A percentile compares a stretch with the other conserved stretches of the same genome.
These are phyloP conservation scores for Trifolium subterraneum DNA, from an alignment of 306 rosid species.

Conservation along the genomic window DNA sequence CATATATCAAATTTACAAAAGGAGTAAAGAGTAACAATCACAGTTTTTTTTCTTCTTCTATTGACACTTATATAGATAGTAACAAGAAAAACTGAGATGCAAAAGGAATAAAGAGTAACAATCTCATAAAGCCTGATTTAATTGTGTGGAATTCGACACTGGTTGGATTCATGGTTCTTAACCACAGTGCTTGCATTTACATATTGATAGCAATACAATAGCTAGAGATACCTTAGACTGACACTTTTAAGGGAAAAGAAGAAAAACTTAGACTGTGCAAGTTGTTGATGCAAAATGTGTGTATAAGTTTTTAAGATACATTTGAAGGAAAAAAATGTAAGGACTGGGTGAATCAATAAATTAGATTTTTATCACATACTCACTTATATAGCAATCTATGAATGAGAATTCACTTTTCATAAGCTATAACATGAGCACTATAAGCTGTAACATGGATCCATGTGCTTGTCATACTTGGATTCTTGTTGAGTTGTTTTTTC, in stretches of 20 bases:
- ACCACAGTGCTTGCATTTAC: not conserved
- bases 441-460: constrained; percentile 17
- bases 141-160: not conserved
- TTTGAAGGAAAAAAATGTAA: not conserved
- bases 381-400: not conserved
- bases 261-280: too few relatives aligned
- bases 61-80: not conserved
- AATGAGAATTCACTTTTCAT: not conserved
- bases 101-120: too few relatives aligned
- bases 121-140: not conserved
- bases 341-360: not conserved
- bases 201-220: not conserved
- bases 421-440: too few relatives aligned
- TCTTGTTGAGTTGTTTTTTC: constrained; percentile 6
- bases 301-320: not conserved
- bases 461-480: constrained; percentile 15
- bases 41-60: not conserved
- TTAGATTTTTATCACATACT: not conserved
- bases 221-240: not conserved
- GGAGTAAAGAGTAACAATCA: not conserved
- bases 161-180: not conserved
- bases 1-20: not conserved
- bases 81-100: too few relatives aligned
- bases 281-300: not conserved
- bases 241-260: not conserved